Base-by-base conservation (phyloP, 1,139 yeast genomes). In the Saccharomyces hybrid region DNA sequence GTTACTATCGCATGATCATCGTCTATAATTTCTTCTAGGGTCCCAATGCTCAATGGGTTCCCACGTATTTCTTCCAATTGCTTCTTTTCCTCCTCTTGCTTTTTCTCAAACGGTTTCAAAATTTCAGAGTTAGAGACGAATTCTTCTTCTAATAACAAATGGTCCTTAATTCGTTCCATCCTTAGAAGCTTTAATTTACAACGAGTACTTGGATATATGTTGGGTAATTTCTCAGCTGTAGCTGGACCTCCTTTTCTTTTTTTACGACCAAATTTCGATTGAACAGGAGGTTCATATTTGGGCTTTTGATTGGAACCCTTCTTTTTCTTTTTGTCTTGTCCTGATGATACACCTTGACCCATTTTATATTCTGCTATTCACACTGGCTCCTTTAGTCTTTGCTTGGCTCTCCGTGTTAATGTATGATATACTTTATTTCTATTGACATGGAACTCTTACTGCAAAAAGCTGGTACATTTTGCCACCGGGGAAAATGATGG, bases 1-100 rank as follows among this genome's bases (percentile, higher is more conserved):
- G 97, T 89, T 49, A 93, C 98, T 75, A 93, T 95, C 21, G 99
- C 99, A 72, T 95, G 99, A 71, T 93, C 99, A 71, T 93, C 99
- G 70, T 93, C 99, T 63, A 93, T 89, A 58, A 95, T 88, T 74
- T 93, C 99, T 70, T 93, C 99, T 66, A 93, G 78, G 2, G 97
- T 90, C 50, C 99, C 99, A 58, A 95, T 88, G 47, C 96, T 86
- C 89, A 93, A 86, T 55, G 99, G 99, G 49, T 90, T 84, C 9
- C 99, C 99, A 72, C 99, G 83, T 69, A 93, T 82, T 64, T 91
- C 97, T 68, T 93, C 98, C 56, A 95, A 87, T 72, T 91, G 90
- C 64, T 89, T 91, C 65, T 97, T 80, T 72, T 93, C 99, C 71
- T 93, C 99, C 21, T 89, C 95, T 69, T 91, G 96, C 74, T 89